A percentile compares a stretch with the other conserved stretches of the same genome.
Conservation (phyloP, 2,329 filamentous ascomycete genomes). For the Alternaria tenuissima region DNA sequence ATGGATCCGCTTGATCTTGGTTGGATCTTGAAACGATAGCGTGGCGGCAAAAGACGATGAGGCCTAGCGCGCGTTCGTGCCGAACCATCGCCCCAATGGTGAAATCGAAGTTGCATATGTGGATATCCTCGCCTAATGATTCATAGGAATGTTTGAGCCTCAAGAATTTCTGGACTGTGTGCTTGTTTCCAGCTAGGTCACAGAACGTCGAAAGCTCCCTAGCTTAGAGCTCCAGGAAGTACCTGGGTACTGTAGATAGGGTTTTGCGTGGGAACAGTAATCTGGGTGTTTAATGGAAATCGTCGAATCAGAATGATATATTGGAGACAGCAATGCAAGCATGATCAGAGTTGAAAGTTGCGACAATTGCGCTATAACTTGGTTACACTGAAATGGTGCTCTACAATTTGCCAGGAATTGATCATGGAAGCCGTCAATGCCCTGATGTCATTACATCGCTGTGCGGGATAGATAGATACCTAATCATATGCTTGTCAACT, state of each 20-base stretch:
- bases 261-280: not conserved
- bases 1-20: conserved; percentile 6
- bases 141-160: not conserved
- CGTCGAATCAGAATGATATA: not conserved
- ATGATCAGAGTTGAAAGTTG: not conserved
- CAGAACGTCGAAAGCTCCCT: too few species aligned
- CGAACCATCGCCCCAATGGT: conserved; percentile 7
- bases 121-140: not conserved
- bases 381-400: not conserved
- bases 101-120: not conserved
- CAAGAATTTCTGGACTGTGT: not conserved
- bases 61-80: conserved; percentile 11
- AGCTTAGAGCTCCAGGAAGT: not conserved
- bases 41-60: conserved; percentile 1
- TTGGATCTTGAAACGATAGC: conserved; percentile 14
- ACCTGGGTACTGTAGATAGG: not conserved
- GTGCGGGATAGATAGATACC: not conserved
- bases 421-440: not conserved
- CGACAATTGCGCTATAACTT: not conserved
- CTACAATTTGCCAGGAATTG: not conserved
- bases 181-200: not conserved
- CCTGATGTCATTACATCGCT: not conserved
- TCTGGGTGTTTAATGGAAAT: not conserved
- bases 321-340: not conserved
- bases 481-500: not conserved